Base-by-base conservation (phyloP, 306 rosid genomes). In the Chamaecrista fasciculata region DNA sequence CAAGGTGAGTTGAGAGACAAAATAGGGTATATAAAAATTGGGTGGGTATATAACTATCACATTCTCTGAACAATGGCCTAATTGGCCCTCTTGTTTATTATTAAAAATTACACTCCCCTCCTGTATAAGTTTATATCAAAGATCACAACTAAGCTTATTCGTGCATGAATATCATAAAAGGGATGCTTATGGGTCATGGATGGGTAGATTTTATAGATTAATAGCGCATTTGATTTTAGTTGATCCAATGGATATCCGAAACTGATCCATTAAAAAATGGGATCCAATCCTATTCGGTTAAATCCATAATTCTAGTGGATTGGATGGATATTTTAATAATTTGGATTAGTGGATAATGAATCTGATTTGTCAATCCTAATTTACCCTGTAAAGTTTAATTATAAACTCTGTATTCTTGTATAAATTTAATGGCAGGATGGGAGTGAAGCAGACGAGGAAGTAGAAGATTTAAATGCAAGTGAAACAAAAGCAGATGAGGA, bases 401-500 rank as follows among this genome's bases (percentile, higher is more conserved):
- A 24, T 62, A 31, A 48, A 9, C 12, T 31, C 16, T 69, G 46
- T 31, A 52, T 56, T 42, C 70, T 64, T 46, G 28, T 36, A 5
- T 59, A 4, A 59, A 77, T 59, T 80, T 66, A 70, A 56, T 71
- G 66, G 74, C 79, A 52, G 82, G 73, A 81, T 48, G 97, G 66
- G n/a, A n/a, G n/a, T n/a, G n/a, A n/a, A n/a, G n/a, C n/a, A 50
- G 83, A 81, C 62, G 92, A 85, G 67, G 56, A 20, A 43, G 89
- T 60, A 4, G 96, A 83, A 46, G 81, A 68, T 58, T 29, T 61
- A 61, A 60, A 58, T 75, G 67, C 40, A 11, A 64, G 74, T 18
- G 96, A 82, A 14, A 21, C 26, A 21, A 90, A 83, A 76, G 37
- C 89, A 57, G 83, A 81, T 66, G 92, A 85, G 67, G 56, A 20